Percentiles rank a stretch among this genome's conserved stretches.
Evolutionary conservation across 345 rosid species (phyloP).

Genomic region (Gossypium longicalyx): DNA sequence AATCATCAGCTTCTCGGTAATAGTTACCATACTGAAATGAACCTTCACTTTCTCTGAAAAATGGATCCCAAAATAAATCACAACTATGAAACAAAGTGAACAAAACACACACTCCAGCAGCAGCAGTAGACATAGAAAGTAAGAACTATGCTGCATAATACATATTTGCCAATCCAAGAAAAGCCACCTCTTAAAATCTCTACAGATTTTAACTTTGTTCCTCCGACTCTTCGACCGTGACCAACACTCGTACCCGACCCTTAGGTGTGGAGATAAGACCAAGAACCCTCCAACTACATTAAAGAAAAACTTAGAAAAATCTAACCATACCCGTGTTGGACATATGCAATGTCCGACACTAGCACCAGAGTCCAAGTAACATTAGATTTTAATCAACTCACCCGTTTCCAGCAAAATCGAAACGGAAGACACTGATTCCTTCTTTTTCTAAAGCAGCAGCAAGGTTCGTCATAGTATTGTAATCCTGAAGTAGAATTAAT

Average conservation of each 20-base stretch:
- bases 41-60: conserved; percentile 84
- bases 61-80: background rate
- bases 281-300: too few species aligned
- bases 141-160: background rate
- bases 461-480: conserved; percentile 45
- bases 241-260: background rate
- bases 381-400: conserved; percentile 15
- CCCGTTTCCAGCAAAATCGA: conserved; percentile 86
- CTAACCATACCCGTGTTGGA: background rate
- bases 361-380: background rate
- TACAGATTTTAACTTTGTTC: background rate
- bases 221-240: background rate
- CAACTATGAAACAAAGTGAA: background rate
- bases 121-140: background rate
- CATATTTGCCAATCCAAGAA: background rate
- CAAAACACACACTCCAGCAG: background rate
- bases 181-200: background rate
- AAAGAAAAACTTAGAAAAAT: too few species aligned
- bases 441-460: conserved; percentile 62
- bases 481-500: conserved; percentile 34
- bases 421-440: conserved; percentile 71
- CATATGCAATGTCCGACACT: background rate
- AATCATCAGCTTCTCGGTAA: conserved; percentile 67
- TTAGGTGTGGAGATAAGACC: background rate
- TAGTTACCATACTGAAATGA: conserved; percentile 63